Evolutionary conservation across 306 rosid genomes (phyloP).

Genomic region (Glycine latifolia): DNA sequence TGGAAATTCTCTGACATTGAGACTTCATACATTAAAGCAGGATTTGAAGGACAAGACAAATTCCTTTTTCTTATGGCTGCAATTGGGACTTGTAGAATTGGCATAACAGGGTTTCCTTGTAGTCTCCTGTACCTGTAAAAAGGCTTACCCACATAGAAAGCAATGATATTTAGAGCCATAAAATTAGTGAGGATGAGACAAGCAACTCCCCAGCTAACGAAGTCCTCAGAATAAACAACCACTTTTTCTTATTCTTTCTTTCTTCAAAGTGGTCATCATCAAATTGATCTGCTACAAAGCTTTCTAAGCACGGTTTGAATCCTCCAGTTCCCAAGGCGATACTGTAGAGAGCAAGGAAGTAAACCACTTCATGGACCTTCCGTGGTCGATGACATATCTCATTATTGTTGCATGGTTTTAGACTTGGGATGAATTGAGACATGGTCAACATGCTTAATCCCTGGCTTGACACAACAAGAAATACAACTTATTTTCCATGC

Average conservation of each 20-base stretch:
- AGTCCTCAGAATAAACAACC: constrained; percentile 56
- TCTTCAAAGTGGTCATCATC: constrained; percentile 55
- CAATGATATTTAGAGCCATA: constrained; percentile 39
- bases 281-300: constrained; percentile 69
- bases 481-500: too few relatives aligned
- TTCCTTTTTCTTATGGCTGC: constrained; percentile 64
- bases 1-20: constrained; percentile 38
- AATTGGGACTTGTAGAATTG: constrained; percentile 54
- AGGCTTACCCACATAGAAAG: constrained; percentile 43
- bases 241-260: constrained; percentile 58
- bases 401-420: constrained; percentile 53
- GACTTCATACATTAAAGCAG: constrained; percentile 51
- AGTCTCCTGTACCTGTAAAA: constrained; percentile 53
- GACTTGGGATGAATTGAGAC: constrained; percentile 54
- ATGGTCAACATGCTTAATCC: constrained; percentile 58
- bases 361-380: constrained; percentile 62
- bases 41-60: constrained; percentile 46
- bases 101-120: constrained; percentile 41
- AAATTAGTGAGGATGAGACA: constrained; percentile 42
- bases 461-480: constrained; percentile 15
- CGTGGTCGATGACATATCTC: constrained; percentile 39
- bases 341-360: constrained; percentile 27
- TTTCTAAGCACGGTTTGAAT: constrained; percentile 57
- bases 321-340: constrained; percentile 64
- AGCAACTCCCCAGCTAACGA: constrained; percentile 59